Conservation (phyloP, 192 early-diverging fungal genomes). For the Coemansia sp. region DNA sequence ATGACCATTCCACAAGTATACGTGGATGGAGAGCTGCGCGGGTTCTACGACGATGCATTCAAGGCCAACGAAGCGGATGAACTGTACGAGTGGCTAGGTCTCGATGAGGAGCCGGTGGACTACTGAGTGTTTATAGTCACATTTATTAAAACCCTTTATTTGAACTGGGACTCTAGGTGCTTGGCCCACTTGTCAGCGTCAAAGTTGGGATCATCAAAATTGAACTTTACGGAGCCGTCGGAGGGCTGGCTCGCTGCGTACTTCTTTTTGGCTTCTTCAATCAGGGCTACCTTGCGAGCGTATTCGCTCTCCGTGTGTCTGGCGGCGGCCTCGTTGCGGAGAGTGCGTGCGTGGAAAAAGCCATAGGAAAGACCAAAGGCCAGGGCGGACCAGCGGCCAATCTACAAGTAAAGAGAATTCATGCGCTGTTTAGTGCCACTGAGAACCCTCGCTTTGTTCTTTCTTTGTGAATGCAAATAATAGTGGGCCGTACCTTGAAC, state of each 20-base stretch:
- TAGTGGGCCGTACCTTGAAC: conserved; percentile 39
- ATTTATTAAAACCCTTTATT: conserved; percentile 7
- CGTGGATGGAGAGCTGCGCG: conserved; percentile 55
- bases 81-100: conserved; percentile 51
- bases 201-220: conserved; percentile 49
- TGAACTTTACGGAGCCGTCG: conserved; percentile 13
- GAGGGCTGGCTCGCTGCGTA: conserved; percentile 39
- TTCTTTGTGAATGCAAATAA: not conserved
- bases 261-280: conserved; percentile 53
- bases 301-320: conserved; percentile 40
- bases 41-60: conserved; percentile 52
- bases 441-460: not conserved
- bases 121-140: conserved; percentile 8
- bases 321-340: conserved; percentile 33
- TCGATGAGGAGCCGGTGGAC: conserved; percentile 54
- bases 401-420: conserved; percentile 19
- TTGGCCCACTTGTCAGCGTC: conserved; percentile 49
- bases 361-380: conserved; percentile 51
- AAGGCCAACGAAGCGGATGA: conserved; percentile 52
- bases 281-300: conserved; percentile 47
- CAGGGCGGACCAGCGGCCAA: conserved; percentile 50
- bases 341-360: conserved; percentile 33
- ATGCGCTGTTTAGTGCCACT: not conserved
- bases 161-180: conserved; percentile 41
- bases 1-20: conserved; percentile 55